A percentile compares a stretch with the other conserved stretches of the same genome.
These are phyloP conservation scores for Pleurotus eryngii DNA, from an alignment of 768 basidiomycete genomes.

Conservation along the genomic window DNA sequence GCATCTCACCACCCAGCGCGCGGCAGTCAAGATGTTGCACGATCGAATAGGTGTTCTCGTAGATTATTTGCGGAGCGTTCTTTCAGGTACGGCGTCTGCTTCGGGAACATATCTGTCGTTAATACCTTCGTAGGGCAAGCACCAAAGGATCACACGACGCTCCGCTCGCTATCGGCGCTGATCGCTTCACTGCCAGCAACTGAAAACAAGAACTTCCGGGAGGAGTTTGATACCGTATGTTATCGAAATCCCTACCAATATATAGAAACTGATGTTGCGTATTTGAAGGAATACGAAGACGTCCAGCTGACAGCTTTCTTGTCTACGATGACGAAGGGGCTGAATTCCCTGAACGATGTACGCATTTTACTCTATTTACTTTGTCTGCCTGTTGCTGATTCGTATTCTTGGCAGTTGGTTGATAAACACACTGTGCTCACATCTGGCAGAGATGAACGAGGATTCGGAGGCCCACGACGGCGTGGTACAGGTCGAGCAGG, in stretches of 20 bases:
- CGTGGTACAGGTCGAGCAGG: background rate
- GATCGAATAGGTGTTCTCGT: conserved; percentile 85
- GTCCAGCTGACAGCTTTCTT: conserved; percentile 91
- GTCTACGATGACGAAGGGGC: conserved; percentile 83
- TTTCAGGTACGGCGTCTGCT: conserved; percentile 53
- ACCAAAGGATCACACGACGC: conserved; percentile 71
- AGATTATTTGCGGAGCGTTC: conserved; percentile 78
- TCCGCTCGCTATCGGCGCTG: conserved; percentile 83
- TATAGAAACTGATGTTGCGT: no score
- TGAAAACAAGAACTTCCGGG: conserved; percentile 75
- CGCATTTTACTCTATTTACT: conserved; percentile 23
- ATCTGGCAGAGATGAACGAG: conserved; percentile 8
- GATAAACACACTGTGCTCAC: conserved; percentile 11
- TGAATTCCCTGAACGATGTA: conserved; percentile 87
- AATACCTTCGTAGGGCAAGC: conserved; percentile 50
- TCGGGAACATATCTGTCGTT: background rate
- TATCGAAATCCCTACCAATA: background rate
- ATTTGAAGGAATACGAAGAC: conserved; percentile 85
- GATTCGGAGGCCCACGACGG: background rate
- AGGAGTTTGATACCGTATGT: conserved; percentile 85
- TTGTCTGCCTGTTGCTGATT: conserved; percentile 8
- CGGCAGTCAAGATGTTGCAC: conserved; percentile 95
- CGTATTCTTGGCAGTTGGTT: conserved; percentile 11
- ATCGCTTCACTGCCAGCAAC: conserved; percentile 87
- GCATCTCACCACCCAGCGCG: conserved; percentile 86